Percentiles rank a stretch among this genome's conserved stretches.
These are phyloP conservation scores for Escovopsis weberi DNA, from an alignment of 2,329 filamentous ascomycete genomes.

Conservation along the genomic window DNA sequence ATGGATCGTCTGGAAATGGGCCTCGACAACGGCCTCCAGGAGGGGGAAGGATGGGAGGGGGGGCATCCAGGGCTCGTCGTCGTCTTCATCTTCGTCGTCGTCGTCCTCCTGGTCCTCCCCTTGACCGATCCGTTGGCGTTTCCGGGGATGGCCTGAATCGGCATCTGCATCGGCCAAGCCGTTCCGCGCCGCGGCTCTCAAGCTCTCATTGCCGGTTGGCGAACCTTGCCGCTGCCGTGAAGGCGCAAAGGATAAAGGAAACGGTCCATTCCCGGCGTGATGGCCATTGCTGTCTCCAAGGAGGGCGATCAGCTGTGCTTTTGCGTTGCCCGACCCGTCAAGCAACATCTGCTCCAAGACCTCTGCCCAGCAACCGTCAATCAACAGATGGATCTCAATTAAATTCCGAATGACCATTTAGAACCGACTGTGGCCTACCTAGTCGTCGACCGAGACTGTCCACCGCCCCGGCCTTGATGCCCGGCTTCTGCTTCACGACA, in stretches of 20 bases:
- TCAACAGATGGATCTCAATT: too few species aligned
- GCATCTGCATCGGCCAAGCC: not conserved
- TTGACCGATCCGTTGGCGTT: not conserved
- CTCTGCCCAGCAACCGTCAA: not conserved
- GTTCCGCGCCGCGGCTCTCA: too few species aligned
- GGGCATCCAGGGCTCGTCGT: not conserved
- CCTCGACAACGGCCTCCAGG: constrained; percentile 3
- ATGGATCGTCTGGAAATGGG: constrained; percentile 4
- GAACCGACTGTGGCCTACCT: not conserved
- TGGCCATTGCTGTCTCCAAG: not conserved
- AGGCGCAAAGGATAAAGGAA: not conserved
- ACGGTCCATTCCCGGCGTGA: not conserved
- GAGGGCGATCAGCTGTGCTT: not conserved
- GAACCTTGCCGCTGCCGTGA: not conserved
- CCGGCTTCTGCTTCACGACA: constrained; percentile 3
- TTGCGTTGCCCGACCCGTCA: constrained; percentile 1
- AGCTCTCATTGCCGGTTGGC: not conserved
- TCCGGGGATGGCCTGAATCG: not conserved
- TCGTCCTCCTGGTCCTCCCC: too few species aligned
- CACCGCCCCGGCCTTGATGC: constrained; percentile 4
- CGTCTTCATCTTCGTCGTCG: not conserved
- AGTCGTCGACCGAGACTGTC: constrained; percentile 3
- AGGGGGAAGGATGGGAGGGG: not conserved
- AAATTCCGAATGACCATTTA: too few species aligned
- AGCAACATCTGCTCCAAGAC: constrained; percentile 1